Conservation (phyloP, 352 stramenopile genomes). For the Pythium brassicae region DNA sequence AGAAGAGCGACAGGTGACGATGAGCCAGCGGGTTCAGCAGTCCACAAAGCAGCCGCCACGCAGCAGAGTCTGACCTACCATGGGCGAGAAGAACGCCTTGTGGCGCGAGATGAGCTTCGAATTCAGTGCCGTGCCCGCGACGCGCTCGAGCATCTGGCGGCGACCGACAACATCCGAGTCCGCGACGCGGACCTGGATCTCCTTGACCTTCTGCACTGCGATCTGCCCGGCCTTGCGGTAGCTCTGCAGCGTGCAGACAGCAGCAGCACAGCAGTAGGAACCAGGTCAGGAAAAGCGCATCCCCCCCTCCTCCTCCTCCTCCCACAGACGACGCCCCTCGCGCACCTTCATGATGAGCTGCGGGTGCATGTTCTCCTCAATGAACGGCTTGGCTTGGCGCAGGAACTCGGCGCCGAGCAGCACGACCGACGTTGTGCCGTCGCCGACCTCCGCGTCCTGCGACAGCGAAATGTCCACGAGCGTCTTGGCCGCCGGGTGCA, state of each 20-base stretch:
- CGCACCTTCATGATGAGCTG: slow-evolving; percentile 87
- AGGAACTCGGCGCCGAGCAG: slow-evolving; percentile 97
- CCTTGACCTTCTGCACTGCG: slow-evolving; percentile 81
- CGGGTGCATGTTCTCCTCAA: slow-evolving; percentile 97
- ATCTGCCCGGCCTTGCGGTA: slow-evolving; percentile 84
- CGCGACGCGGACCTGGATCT: slow-evolving; percentile 81
- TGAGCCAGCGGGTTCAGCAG: neutral
- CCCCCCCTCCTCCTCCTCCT: too few species aligned
- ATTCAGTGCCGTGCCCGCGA: slow-evolving; percentile 96
- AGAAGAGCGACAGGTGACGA: too few species aligned
- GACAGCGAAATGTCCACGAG: slow-evolving; percentile 97
- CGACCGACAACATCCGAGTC: slow-evolving; percentile 74
- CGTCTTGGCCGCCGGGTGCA: slow-evolving; percentile 98
- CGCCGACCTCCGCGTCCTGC: slow-evolving; percentile 87
- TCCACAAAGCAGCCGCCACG: neutral
- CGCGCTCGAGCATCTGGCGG: slow-evolving; percentile 88
- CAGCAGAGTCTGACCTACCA: slow-evolving; percentile 47
- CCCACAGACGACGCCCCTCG: too few species aligned
- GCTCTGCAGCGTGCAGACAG: slow-evolving; percentile 24
- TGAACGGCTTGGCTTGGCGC: slow-evolving; percentile 95
- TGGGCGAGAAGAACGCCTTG: slow-evolving; percentile 97
- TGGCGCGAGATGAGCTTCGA: slow-evolving; percentile 98
- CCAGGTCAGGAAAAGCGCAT: too few species aligned
- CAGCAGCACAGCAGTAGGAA: neutral
- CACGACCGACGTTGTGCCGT: slow-evolving; percentile 97